Evolutionary conservation across 306 rosid species (phyloP).

Genomic region (Quercus mongolica): DNA sequence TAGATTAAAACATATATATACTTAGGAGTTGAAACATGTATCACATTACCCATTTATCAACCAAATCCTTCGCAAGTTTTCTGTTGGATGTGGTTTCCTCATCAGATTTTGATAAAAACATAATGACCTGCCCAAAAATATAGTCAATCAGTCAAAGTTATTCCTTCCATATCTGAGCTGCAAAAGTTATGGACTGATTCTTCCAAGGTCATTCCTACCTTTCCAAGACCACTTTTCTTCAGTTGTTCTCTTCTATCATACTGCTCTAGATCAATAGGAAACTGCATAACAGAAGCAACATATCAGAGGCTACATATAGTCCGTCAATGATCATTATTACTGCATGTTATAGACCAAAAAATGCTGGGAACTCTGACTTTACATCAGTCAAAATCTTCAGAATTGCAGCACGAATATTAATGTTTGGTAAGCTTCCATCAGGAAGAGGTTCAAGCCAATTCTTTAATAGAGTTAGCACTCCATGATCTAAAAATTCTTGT

Average conservation of each 20-base stretch:
- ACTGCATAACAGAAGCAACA: slow-evolving; percentile 50
- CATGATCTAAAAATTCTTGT: slow-evolving; percentile 86
- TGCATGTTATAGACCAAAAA: slow-evolving; percentile 8
- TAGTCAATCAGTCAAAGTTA: slow-evolving; percentile 7
- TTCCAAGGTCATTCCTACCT: slow-evolving; percentile 40
- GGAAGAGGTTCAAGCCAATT: slow-evolving; percentile 98
- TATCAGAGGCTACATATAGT: slow-evolving; percentile 19
- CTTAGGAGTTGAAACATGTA: background rate
- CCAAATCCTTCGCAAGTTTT: slow-evolving; percentile 87
- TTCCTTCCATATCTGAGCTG: slow-evolving; percentile 2
- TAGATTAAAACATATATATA: too few relatives aligned
- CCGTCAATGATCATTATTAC: background rate
- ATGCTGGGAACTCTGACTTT: slow-evolving; percentile 15
- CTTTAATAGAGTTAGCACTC: slow-evolving; percentile 76
- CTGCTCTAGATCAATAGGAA: slow-evolving; percentile 87
- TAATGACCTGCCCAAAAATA: slow-evolving; percentile 62
- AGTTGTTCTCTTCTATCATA: slow-evolving; percentile 90
- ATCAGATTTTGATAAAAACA: slow-evolving; percentile 88
- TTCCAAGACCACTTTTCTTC: slow-evolving; percentile 97
- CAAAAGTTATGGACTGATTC: background rate
- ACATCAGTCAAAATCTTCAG: slow-evolving; percentile 87
- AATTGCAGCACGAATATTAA: slow-evolving; percentile 79
- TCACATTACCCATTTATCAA: slow-evolving; percentile 86
- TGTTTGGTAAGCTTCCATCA: slow-evolving; percentile 92
- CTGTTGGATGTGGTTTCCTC: slow-evolving; percentile 86